Evolutionary conservation across 768 basidiomycete genomes (phyloP).

Genomic region (Tylopilus vinaceipallidus): DNA sequence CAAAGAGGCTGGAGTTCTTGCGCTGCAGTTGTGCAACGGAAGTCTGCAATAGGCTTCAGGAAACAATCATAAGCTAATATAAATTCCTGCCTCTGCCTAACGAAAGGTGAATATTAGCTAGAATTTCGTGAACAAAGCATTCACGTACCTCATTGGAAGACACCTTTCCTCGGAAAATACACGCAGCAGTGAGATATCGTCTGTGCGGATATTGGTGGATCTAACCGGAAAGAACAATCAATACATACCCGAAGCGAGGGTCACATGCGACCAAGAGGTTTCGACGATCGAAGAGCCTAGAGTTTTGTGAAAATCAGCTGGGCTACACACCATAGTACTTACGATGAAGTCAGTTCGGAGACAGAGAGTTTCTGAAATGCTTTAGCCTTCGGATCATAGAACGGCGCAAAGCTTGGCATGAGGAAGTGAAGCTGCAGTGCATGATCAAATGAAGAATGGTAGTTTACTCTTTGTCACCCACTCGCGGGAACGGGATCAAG

Average conservation of each 20-base stretch:
- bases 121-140: neutral
- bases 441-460: neutral
- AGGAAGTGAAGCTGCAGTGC: slow-evolving; percentile 84
- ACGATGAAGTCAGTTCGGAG: slow-evolving; percentile 74
- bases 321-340: slow-evolving; percentile 24
- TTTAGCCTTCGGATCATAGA: slow-evolving; percentile 64
- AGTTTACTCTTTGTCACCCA: slow-evolving; percentile 33
- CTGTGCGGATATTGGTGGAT: slow-evolving; percentile 34
- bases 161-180: slow-evolving; percentile 83
- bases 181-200: slow-evolving; percentile 83
- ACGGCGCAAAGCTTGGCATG: slow-evolving; percentile 92
- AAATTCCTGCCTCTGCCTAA: slow-evolving; percentile 50
- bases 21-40: slow-evolving; percentile 71
- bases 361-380: slow-evolving; percentile 61
- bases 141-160: slow-evolving; percentile 73
- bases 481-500: slow-evolving; percentile 93
- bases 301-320: neutral
- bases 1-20: slow-evolving; percentile 73
- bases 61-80: slow-evolving; percentile 3
- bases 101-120: slow-evolving; percentile 9
- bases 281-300: slow-evolving; percentile 74
- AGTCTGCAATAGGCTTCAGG: slow-evolving; percentile 41
- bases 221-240: neutral
- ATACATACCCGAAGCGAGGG: slow-evolving; percentile 64
- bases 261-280: slow-evolving; percentile 84